Percentiles rank a stretch among this genome's conserved stretches.
phyloP scores from a whole-genome alignment of 2,329 filamentous ascomycete species.

The Pseudopyricularia javanii region DNA sequence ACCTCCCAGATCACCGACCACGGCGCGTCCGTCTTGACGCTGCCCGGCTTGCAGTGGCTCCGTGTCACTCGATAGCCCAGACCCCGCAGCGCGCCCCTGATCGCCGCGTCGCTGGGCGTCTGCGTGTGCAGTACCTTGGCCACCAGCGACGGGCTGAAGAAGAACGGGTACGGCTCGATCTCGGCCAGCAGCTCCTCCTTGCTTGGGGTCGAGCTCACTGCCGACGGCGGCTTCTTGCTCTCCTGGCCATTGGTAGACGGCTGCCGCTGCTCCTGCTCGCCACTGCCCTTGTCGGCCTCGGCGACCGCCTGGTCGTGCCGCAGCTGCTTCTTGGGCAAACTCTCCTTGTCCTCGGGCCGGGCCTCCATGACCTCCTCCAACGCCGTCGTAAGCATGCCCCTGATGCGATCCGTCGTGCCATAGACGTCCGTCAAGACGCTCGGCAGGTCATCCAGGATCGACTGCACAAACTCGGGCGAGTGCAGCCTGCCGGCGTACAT shows the following conservation, averaged over 20 bases:
- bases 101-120: slow-evolving; percentile 64
- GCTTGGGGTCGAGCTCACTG: neutral
- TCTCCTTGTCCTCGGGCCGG: slow-evolving; percentile 15
- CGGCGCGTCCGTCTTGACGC: slow-evolving; percentile 86
- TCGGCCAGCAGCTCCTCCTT: slow-evolving; percentile 43
- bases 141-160: slow-evolving; percentile 64
- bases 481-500: slow-evolving; percentile 93
- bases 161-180: slow-evolving; percentile 72
- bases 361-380: slow-evolving; percentile 54
- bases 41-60: slow-evolving; percentile 80
- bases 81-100: slow-evolving; percentile 70
- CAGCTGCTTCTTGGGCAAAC: slow-evolving; percentile 3
- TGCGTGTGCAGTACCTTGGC: slow-evolving; percentile 67
- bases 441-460: slow-evolving; percentile 62
- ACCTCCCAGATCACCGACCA: slow-evolving; percentile 87
- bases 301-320: slow-evolving; percentile 8
- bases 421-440: slow-evolving; percentile 58
- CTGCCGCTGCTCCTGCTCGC: neutral
- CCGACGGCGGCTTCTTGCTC: neutral
- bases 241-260: neutral
- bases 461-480: slow-evolving; percentile 68
- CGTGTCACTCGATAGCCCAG: slow-evolving; percentile 74
- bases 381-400: slow-evolving; percentile 84
- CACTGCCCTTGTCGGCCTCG: slow-evolving; percentile 16
- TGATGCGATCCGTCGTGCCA: slow-evolving; percentile 66